Conservation (phyloP, 441 rosid species). For the Pelargonium cotyledonis region DNA sequence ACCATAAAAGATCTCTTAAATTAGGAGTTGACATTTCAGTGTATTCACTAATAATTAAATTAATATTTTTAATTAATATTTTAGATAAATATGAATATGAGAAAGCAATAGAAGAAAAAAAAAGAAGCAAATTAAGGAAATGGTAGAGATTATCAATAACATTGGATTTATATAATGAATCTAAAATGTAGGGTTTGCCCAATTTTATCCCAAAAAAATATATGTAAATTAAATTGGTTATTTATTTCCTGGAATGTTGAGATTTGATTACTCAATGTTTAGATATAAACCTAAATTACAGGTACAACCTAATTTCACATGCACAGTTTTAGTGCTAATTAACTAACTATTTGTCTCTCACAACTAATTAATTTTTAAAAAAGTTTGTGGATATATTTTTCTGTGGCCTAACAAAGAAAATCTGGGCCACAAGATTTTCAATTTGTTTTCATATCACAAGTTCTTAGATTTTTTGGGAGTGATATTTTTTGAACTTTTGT, state of each 20-base stretch:
- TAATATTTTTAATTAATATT: too few relatives aligned
- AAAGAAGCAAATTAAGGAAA: not conserved
- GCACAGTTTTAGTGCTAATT: not conserved
- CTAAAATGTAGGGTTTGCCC: not conserved
- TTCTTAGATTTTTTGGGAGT: too few relatives aligned
- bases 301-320: slow-evolving; percentile 5
- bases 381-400: too few relatives aligned
- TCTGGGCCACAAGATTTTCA: too few relatives aligned
- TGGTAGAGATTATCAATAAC: not conserved
- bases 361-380: too few relatives aligned
- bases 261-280: not conserved
- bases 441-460: too few relatives aligned
- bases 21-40: not conserved
- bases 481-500: too few relatives aligned
- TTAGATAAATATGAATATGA: not conserved
- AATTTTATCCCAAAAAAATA: not conserved
- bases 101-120: not conserved
- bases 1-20: not conserved
- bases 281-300: not conserved
- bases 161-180: not conserved
- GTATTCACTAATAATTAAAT: too few relatives aligned
- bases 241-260: not conserved
- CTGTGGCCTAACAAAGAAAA: too few relatives aligned
- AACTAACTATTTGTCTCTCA: too few relatives aligned
- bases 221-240: not conserved